These are phyloP conservation scores for Micromonas pusilla DNA, from an alignment of 139 green algal genomes.

Conservation along the genomic window DNA sequence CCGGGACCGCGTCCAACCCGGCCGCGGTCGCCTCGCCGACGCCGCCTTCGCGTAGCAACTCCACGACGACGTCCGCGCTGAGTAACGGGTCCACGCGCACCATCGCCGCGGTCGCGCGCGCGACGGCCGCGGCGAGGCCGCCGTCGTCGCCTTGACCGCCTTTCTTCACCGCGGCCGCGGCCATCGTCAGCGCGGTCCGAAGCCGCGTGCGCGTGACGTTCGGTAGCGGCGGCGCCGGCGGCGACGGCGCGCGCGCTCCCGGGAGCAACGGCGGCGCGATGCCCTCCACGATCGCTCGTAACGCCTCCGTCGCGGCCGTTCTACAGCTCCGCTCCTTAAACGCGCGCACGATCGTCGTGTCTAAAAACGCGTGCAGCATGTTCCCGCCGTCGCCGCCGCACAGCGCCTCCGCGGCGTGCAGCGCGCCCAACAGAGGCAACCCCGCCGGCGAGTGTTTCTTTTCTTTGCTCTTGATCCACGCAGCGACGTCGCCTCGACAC, in stretches of 20 bases:
- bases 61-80: not conserved
- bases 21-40: not conserved
- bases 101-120: not conserved
- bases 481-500: not conserved
- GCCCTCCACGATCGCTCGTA: not conserved
- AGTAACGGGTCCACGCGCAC: not conserved
- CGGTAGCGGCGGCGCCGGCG: not conserved
- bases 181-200: not conserved
- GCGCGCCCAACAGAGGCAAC: not conserved
- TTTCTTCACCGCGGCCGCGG: not conserved
- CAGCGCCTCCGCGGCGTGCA: not conserved
- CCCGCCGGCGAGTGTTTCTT: not conserved
- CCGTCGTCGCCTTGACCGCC: not conserved
- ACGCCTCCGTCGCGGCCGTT: not conserved
- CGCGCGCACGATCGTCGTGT: not conserved
- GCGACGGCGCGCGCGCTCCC: not conserved
- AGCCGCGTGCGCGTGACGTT: not conserved
- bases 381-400: not conserved
- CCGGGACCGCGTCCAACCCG: not conserved
- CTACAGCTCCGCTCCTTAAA: not conserved
- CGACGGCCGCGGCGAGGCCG: not conserved
- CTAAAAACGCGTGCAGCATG: not conserved
- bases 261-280: not conserved
- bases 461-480: not conserved
- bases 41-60: not conserved